phyloP scores from a whole-genome alignment of 2,329 filamentous ascomycete genomes.

The Diaporthe longicolla region DNA sequence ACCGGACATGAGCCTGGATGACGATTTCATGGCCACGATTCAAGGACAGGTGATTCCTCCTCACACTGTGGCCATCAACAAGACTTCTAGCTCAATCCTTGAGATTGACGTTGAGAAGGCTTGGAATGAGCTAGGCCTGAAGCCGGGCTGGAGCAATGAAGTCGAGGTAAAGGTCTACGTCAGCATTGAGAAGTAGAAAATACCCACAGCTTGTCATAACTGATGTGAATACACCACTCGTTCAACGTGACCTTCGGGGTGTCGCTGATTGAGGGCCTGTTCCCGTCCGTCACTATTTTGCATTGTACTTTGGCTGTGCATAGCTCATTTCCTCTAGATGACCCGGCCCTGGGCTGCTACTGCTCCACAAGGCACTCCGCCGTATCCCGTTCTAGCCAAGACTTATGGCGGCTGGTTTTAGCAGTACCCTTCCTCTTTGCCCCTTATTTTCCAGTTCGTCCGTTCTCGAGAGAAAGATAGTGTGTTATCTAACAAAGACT shows the following conservation, averaged over 20 bases:
- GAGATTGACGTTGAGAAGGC: slow-evolving; percentile 83
- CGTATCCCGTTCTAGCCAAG: background rate
- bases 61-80: slow-evolving; percentile 73
- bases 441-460: background rate
- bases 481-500: background rate
- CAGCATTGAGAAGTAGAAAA: slow-evolving; percentile 52
- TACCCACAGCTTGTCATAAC: background rate
- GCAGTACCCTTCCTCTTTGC: background rate
- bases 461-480: background rate
- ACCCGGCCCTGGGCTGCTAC: background rate
- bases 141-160: slow-evolving; percentile 85
- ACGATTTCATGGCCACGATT: slow-evolving; percentile 82
- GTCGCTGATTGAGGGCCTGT: too few species aligned
- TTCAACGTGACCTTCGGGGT: background rate
- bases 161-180: slow-evolving; percentile 76
- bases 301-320: background rate
- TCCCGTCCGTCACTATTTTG: background rate
- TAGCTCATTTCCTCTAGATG: background rate
- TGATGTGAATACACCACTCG: background rate
- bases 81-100: slow-evolving; percentile 71
- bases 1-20: slow-evolving; percentile 69
- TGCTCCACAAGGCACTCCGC: background rate
- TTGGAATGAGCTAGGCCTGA: slow-evolving; percentile 81
- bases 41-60: slow-evolving; percentile 78
- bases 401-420: background rate